Percentiles rank a stretch among this genome's conserved stretches.
Evolutionary conservation across 805 yeast species (phyloP).

Genomic region (Candida nemodendra): DNA sequence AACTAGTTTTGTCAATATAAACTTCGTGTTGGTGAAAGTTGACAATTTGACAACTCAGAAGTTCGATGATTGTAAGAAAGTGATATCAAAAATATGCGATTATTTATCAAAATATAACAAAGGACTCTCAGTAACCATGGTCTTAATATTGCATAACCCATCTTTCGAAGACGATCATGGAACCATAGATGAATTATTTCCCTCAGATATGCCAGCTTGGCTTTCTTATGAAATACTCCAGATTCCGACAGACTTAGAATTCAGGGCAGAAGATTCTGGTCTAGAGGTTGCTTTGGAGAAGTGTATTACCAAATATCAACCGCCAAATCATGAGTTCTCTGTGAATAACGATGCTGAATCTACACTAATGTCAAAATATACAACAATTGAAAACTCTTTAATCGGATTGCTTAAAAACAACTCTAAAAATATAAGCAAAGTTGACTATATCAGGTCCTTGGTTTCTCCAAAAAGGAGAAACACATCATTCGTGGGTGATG

Average conservation of each 20-base stretch:
- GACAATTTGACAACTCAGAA: constrained; percentile 37
- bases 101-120: constrained; percentile 17
- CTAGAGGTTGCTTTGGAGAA: constrained; percentile 1
- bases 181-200: not conserved
- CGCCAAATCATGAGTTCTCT: not conserved
- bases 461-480: constrained; percentile 7
- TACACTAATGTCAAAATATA: constrained; percentile 16
- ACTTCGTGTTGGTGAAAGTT: constrained; percentile 50
- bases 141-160: constrained; percentile 11
- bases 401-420: constrained; percentile 11
- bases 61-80: constrained; percentile 16
- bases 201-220: constrained; percentile 6
- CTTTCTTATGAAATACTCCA: constrained; percentile 3
- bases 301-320: constrained; percentile 1
- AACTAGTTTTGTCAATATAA: constrained; percentile 38
- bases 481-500: constrained; percentile 1
- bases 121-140: constrained; percentile 10
- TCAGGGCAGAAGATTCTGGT: not conserved
- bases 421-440: constrained; percentile 6
- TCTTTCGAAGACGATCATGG: not conserved
- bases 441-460: constrained; percentile 14
- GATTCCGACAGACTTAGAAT: not conserved
- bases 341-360: constrained; percentile 5
- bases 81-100: constrained; percentile 21
- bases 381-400: constrained; percentile 17